Conservation (phyloP, 2,329 filamentous ascomycete species). For the Grosmannia clavigera region DNA sequence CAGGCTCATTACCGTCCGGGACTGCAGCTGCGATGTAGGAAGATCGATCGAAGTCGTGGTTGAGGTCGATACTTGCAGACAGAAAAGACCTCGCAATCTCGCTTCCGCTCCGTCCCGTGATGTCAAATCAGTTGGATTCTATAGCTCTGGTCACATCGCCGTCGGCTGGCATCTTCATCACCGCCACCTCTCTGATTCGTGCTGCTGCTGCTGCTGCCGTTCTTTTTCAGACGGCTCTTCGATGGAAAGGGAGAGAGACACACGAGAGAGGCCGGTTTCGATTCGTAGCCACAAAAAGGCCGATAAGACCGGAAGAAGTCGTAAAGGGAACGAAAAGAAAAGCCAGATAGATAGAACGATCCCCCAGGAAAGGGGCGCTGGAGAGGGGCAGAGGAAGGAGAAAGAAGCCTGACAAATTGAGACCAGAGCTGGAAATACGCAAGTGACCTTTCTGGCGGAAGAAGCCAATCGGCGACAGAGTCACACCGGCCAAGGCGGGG, state of each 20-base stretch:
- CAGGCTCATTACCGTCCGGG: conserved; percentile 18
- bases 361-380: not conserved
- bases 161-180: not conserved
- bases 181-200: not conserved
- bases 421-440: not conserved
- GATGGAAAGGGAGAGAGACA: not conserved
- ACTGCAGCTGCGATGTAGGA: not conserved
- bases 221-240: not conserved
- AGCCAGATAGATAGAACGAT: not conserved
- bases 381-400: not conserved
- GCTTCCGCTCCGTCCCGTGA: not conserved
- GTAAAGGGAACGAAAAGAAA: not conserved
- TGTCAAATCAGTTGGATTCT: not conserved
- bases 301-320: not conserved
- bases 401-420: not conserved
- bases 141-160: not conserved
- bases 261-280: not conserved
- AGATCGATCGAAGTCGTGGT: not conserved
- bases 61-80: not conserved
- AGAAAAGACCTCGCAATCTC: too few species aligned
- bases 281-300: not conserved
- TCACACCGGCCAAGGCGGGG: not conserved
- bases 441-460: not conserved
- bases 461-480: not conserved
- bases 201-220: not conserved